A percentile compares a stretch with the other conserved stretches of the same genome.
phyloP scores from a whole-genome alignment of 2,329 filamentous ascomycete species.

The Neurospora sp. region DNA sequence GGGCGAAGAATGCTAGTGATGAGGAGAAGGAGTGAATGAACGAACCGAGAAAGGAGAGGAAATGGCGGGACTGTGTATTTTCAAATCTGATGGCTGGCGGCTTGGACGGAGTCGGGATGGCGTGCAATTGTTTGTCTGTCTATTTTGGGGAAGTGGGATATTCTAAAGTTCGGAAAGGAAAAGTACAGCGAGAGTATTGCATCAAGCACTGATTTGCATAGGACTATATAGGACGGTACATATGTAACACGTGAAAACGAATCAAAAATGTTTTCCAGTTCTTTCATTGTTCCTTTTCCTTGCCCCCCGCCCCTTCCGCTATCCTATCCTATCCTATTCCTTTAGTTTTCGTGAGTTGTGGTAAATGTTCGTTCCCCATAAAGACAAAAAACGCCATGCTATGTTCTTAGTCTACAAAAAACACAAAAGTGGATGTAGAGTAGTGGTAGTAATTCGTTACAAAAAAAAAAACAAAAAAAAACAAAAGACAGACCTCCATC shows the following conservation, averaged over 20 bases:
- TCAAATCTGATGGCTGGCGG: background rate
- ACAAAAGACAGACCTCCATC: background rate
- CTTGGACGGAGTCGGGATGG: background rate
- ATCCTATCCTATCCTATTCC: background rate
- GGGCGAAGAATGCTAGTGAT: conserved; percentile 19
- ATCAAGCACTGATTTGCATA: background rate
- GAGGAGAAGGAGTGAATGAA: background rate
- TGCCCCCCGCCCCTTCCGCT: background rate
- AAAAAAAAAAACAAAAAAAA: background rate
- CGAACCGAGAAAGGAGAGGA: background rate
- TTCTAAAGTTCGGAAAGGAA: background rate
- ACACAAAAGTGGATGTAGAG: background rate
- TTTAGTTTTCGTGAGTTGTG: background rate
- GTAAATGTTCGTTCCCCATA: background rate
- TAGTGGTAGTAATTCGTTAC: conserved; percentile 26
- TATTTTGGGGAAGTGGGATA: background rate
- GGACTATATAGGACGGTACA: background rate
- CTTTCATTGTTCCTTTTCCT: background rate
- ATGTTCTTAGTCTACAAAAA: background rate
- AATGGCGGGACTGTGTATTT: background rate
- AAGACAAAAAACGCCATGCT: background rate
- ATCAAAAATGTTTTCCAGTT: background rate
- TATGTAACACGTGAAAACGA: background rate
- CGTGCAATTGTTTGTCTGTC: no score
- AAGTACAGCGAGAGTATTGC: background rate